Percentiles rank a stretch among this genome's conserved stretches.
These are phyloP conservation scores for Lyophyllum shimeji DNA, from an alignment of 768 basidiomycete genomes.

Conservation along the genomic window DNA sequence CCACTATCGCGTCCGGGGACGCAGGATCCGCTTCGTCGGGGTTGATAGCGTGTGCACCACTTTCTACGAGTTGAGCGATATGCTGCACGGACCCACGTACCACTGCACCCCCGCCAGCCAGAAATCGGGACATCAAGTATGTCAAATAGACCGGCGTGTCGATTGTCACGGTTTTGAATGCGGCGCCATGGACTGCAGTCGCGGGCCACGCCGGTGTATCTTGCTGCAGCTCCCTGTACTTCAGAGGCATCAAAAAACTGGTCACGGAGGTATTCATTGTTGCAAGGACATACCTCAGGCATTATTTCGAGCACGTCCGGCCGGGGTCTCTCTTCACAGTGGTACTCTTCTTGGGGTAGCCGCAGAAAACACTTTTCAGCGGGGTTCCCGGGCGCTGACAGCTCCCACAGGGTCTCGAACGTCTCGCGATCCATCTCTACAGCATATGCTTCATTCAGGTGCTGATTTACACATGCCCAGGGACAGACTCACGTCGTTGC, in stretches of 20 bases:
- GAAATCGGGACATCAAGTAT: slow-evolving; percentile 62
- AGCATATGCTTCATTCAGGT: neutral
- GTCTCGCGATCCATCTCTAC: slow-evolving; percentile 69
- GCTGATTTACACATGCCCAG: neutral
- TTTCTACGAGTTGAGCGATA: slow-evolving; percentile 59
- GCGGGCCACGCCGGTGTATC: slow-evolving; percentile 24
- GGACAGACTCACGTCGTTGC: slow-evolving; percentile 44
- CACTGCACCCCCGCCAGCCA: slow-evolving; percentile 51
- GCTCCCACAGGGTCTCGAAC: slow-evolving; percentile 67
- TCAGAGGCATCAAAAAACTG: neutral
- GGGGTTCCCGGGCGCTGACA: slow-evolving; percentile 56
- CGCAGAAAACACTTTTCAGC: slow-evolving; percentile 67
- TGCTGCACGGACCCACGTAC: slow-evolving; percentile 58
- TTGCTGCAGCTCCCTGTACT: slow-evolving; percentile 34
- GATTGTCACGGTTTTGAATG: slow-evolving; percentile 63
- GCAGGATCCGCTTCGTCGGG: slow-evolving; percentile 16
- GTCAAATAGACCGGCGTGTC: slow-evolving; percentile 62
- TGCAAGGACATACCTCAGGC: slow-evolving; percentile 35
- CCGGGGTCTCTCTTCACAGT: slow-evolving; percentile 33
- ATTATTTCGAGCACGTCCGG: slow-evolving; percentile 45
- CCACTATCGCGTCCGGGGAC: slow-evolving; percentile 52
- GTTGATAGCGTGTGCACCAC: slow-evolving; percentile 38
- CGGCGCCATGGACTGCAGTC: slow-evolving; percentile 40
- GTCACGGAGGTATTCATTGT: neutral
- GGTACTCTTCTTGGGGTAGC: slow-evolving; percentile 59